Base-by-base conservation (phyloP, 2,329 filamentous ascomycete genomes). In the Monosporascus cannonballus region DNA sequence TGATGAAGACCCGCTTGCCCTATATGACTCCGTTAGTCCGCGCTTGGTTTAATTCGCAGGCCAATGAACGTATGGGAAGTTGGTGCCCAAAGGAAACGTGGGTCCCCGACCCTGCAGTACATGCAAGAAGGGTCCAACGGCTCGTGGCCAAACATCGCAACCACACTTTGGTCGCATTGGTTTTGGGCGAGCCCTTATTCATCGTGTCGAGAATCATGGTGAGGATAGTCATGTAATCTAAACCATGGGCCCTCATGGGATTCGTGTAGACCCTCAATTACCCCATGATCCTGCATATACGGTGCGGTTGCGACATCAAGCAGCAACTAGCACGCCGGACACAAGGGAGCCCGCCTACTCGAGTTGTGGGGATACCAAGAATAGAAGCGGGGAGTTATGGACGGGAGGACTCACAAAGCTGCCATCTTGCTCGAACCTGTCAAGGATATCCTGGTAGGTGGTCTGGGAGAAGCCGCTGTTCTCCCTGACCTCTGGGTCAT, bases 1-100 rank as follows among this genome's bases (percentile, higher is more conserved):
- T 99, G 80, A 99, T 94, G 75, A 97, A 96, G 63, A 96, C 76
- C 62, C 93, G 89, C 76, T 96, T 96, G 64, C 85, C 88, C 89
- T 95, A 34, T 44, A 49, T 30, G 50, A 56, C 48, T 51, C 56
- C 61, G 66, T 63, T 52, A 66, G 60, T 67, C 71, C 78, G 69
- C 75, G 39, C 17, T 20, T 5, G 30, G 30, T 34, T 20, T 42
- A 2, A 5, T 42, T 20, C 39, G 20, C 20, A 5, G 9, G 39
- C 39, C 39, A 42, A 20, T 42, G 9, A 42, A 20, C 39, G 18
- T 14, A 9, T 18, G 18, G 9, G 39, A 42, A 6, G 39, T 14
- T 20, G 9, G 18, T 18, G 39, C 14, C 39, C 6, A 14, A 14
- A 20, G 11, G 11, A 14, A 20, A 11, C 14, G 39, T 14, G 39